These are phyloP conservation scores for Scalesia atractyloides DNA, from an alignment of 129 eudicot species.

Conservation along the genomic window DNA sequence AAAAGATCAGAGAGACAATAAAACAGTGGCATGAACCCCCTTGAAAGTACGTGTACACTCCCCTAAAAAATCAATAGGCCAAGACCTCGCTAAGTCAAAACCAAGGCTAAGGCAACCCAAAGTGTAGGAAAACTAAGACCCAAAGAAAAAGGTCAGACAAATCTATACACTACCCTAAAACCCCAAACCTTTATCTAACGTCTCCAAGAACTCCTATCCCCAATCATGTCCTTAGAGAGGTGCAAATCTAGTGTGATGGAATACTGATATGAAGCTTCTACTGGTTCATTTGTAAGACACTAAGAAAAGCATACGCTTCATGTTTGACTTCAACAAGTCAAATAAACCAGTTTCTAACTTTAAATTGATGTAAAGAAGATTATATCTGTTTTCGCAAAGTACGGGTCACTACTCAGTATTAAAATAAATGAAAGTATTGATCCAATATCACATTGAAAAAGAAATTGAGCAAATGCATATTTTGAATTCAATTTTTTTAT, in stretches of 20 bases:
- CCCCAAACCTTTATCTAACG: too few relatives aligned
- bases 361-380: not conserved
- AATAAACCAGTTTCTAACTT: not conserved
- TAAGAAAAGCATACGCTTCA: conserved; percentile 9
- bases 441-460: not conserved
- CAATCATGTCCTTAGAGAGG: too few relatives aligned
- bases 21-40: too few relatives aligned
- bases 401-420: not conserved
- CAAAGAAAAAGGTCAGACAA: too few relatives aligned
- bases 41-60: too few relatives aligned
- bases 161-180: too few relatives aligned
- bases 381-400: not conserved
- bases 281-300: not conserved
- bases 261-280: not conserved
- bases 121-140: too few relatives aligned
- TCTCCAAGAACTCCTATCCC: too few relatives aligned
- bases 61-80: too few relatives aligned
- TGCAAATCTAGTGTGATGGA: not conserved
- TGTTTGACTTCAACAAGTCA: conserved; percentile 2
- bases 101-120: too few relatives aligned
- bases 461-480: not conserved
- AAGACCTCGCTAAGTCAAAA: too few relatives aligned
- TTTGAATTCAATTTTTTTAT: not conserved
- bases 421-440: not conserved
- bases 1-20: too few relatives aligned